phyloP scores from a whole-genome alignment of 2,329 filamentous ascomycete genomes.

The Alternaria angustiovoidea region DNA sequence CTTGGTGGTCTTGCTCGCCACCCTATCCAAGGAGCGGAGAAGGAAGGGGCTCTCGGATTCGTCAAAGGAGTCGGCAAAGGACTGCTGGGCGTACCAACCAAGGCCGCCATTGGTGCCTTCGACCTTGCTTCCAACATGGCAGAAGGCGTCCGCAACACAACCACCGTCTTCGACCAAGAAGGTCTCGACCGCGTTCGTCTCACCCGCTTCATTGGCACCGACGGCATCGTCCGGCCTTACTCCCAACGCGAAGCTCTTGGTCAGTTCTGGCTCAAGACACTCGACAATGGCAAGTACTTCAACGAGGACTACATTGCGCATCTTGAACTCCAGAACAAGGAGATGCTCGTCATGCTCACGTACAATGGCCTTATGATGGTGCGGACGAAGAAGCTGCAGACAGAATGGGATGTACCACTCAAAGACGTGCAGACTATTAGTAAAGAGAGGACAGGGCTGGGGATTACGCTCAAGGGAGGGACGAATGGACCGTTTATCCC shows the following conservation, averaged over 20 bases:
- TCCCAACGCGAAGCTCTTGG: slow-evolving; percentile 93
- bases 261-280: slow-evolving; percentile 98
- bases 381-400: slow-evolving; percentile 81
- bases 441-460: slow-evolving; percentile 94
- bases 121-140: slow-evolving; percentile 97
- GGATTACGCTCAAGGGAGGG: slow-evolving; percentile 85
- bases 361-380: slow-evolving; percentile 84
- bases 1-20: slow-evolving; percentile 93
- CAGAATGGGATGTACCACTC: slow-evolving; percentile 94
- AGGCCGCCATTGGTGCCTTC: slow-evolving; percentile 94
- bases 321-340: slow-evolving; percentile 86
- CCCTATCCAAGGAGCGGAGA: slow-evolving; percentile 93
- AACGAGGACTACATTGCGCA: slow-evolving; percentile 97
- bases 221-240: slow-evolving; percentile 94
- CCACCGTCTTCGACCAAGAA: slow-evolving; percentile 94
- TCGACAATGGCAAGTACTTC: slow-evolving; percentile 97
- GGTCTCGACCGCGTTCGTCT: slow-evolving; percentile 95
- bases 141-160: slow-evolving; percentile 97
- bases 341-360: slow-evolving; percentile 76
- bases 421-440: slow-evolving; percentile 97
- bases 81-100: slow-evolving; percentile 90
- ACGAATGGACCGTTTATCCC: slow-evolving; percentile 95
- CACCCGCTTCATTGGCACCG: slow-evolving; percentile 87
- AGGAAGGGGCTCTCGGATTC: slow-evolving; percentile 92
- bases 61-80: slow-evolving; percentile 98